These are phyloP conservation scores for Eucalyptus sideroxylon DNA, from an alignment of 345 rosid species.

Conservation along the genomic window DNA sequence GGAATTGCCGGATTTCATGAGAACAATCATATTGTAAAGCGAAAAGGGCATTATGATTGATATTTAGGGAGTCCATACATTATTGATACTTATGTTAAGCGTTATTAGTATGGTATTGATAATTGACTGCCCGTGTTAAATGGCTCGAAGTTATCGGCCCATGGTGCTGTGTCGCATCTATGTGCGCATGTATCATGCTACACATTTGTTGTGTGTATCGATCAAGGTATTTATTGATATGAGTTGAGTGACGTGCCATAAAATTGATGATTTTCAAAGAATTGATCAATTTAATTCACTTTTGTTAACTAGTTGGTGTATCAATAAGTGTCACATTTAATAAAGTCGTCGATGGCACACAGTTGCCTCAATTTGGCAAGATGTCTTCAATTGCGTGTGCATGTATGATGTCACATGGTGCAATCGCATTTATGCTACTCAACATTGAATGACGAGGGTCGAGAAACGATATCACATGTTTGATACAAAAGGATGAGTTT, in stretches of 20 bases:
- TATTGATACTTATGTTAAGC: neutral
- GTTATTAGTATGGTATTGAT: neutral
- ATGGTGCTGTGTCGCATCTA: fast-evolving
- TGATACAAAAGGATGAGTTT: neutral
- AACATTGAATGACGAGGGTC: neutral
- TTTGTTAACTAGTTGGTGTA: neutral
- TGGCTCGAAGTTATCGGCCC: neutral
- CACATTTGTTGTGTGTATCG: neutral
- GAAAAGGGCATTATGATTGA: neutral
- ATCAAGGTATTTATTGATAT: neutral
- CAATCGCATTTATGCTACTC: neutral
- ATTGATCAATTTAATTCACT: fast-evolving
- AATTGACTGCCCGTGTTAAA: neutral
- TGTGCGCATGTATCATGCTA: neutral
- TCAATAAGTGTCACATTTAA: neutral
- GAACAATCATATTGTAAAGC: neutral
- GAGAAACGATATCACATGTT: neutral
- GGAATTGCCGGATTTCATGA: neutral
- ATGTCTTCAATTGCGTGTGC: neutral
- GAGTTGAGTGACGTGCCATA: neutral
- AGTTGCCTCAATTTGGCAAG: neutral
- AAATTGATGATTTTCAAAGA: neutral
- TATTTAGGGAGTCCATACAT: neutral
- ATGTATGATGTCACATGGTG: neutral
- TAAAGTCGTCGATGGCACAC: neutral